A percentile compares a stretch with the other conserved stretches of the same genome.
Conservation (phyloP, 108 stramenopile genomes). For the Mayamaea pseudoterrestris region DNA sequence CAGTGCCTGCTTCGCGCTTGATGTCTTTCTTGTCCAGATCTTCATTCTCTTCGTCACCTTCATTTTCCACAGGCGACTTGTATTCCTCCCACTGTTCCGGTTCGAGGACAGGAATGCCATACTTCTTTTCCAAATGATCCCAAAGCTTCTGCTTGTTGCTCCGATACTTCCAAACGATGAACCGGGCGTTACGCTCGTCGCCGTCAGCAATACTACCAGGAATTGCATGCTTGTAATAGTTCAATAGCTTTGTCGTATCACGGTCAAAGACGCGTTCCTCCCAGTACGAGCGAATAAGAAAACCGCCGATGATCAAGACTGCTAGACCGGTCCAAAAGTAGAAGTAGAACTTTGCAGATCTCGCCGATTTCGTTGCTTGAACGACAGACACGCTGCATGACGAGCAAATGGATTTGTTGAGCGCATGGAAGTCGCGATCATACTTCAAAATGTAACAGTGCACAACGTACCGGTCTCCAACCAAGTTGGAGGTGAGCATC, state of each 20-base stretch:
- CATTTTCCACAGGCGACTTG: background rate
- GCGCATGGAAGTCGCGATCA: background rate
- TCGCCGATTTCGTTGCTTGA: slow-evolving; percentile 64
- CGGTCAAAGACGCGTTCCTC: slow-evolving; percentile 67
- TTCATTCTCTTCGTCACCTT: slow-evolving; percentile 14
- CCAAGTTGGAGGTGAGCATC: slow-evolving; percentile 32
- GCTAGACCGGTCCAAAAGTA: slow-evolving; percentile 48
- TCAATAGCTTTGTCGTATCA: slow-evolving; percentile 54
- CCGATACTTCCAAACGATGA: slow-evolving; percentile 70
- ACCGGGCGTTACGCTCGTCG: slow-evolving; percentile 55
- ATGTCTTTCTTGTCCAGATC: slow-evolving; percentile 31
- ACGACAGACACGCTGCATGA: slow-evolving; percentile 67
- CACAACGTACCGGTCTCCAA: slow-evolving; percentile 47
- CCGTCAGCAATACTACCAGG: slow-evolving; percentile 69
- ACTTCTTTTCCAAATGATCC: slow-evolving; percentile 72
- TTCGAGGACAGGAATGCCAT: slow-evolving; percentile 45
- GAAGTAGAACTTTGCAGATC: slow-evolving; percentile 41
- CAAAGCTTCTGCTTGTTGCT: slow-evolving; percentile 67
- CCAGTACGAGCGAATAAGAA: slow-evolving; percentile 66
- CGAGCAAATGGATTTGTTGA: background rate
- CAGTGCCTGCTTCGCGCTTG: slow-evolving; percentile 30
- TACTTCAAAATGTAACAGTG: background rate
- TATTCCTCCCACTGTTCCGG: slow-evolving; percentile 61
- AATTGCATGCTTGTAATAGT: slow-evolving; percentile 68
- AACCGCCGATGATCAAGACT: slow-evolving; percentile 66